Conservation (phyloP, 2,329 filamentous ascomycete species). For the Dactylellina parvicollis region DNA sequence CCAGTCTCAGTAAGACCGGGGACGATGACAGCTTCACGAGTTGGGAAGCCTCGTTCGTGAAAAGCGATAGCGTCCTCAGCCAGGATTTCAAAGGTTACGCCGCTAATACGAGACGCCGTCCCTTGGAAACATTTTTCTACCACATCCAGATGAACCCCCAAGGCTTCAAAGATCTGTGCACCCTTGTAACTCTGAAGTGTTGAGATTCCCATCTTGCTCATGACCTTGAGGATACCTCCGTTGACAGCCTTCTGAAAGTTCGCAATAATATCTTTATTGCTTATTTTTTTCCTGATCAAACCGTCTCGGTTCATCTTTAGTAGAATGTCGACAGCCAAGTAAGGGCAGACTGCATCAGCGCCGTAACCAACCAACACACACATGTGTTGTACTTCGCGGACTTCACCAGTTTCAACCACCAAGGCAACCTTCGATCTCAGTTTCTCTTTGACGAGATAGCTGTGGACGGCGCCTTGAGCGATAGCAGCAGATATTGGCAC, state of each 20-base stretch:
- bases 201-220: constrained; percentile 99
- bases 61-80: constrained; percentile 94
- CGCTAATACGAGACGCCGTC: constrained; percentile 92
- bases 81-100: constrained; percentile 91
- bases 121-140: constrained; percentile 95
- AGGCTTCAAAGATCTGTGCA: constrained; percentile 95
- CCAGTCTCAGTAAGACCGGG: constrained; percentile 88
- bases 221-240: constrained; percentile 96
- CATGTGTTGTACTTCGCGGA: constrained; percentile 98
- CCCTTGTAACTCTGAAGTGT: constrained; percentile 97
- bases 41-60: constrained; percentile 91
- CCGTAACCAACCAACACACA: constrained; percentile 97
- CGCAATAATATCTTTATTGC: constrained; percentile 81
- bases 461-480: constrained; percentile 92
- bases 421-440: constrained; percentile 90
- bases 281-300: constrained; percentile 87
- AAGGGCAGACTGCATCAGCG: constrained; percentile 92
- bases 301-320: constrained; percentile 95
- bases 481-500: constrained; percentile 86
- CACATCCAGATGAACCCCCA: constrained; percentile 89
- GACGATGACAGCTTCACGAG: constrained; percentile 77
- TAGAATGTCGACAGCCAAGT: constrained; percentile 95
- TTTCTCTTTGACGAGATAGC: constrained; percentile 93
- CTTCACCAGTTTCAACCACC: constrained; percentile 90
- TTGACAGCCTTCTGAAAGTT: constrained; percentile 98